Base-by-base conservation (phyloP, 208 protist species). In the Lotmaria passim region DNA sequence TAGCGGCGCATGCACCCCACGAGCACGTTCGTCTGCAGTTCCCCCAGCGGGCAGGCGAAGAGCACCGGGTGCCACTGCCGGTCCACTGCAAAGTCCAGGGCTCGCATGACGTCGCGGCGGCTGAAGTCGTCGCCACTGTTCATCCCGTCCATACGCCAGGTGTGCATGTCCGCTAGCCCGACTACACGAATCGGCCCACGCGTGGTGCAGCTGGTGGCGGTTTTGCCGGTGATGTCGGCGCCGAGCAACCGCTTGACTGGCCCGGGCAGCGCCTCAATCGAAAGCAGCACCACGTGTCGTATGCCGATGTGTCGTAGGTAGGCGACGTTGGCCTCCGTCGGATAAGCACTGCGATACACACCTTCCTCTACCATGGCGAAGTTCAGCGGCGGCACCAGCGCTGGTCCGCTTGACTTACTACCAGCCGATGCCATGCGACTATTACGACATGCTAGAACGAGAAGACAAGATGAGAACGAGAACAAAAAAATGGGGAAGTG, bases 261-360 rank as follows among this genome's bases (percentile, higher is more conserved):
- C 7, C 57, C 71, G 0, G 89, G 82, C 28, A 97, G 78, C 24
- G 74, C 41, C 64, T 97, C 93, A 41, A 93, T 88, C 14, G 87
- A 94, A 7, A 97, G 86, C 39, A 92, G 61, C 39, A 91, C 87
- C 7, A 97, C 68, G 28, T 88, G 87, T 46, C 83, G 83, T 38
- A 97, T 91, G 24, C 89, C 85, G 33, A 92, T 89, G 55, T 89
- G 77, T 17, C 68, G 80, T 2, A 97, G 77, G 59, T 86, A 96
- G 0, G 85, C 75, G 23, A 96, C 74, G 69, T 85, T 89, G 0
- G 65, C 75, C 44, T 83, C 78, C 3, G 78, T 81, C 0, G 93
- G 93, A 69, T 96, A 96, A 21, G 89, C 91, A 52, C 90, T 94
- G 14, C 93, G 73, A 64, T 92, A 96, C 7, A 97, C 69, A 43